Percentiles rank a stretch among this genome's conserved stretches.
These are phyloP conservation scores for Areca catechu DNA, from an alignment of 176 grass and related monocot genomes.

Conservation along the genomic window DNA sequence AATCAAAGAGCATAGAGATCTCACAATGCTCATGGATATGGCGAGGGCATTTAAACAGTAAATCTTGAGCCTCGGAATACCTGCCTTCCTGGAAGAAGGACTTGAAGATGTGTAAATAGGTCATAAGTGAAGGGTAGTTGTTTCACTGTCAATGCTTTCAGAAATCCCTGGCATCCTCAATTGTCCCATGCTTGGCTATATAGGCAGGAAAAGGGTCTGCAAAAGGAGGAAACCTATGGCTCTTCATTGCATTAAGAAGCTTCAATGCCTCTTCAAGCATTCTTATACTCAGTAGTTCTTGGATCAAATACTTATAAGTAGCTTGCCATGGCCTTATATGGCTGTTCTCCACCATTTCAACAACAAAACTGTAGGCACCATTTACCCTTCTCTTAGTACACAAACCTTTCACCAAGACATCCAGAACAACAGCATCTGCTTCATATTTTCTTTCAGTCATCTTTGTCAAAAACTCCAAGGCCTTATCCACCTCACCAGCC, in stretches of 20 bases:
- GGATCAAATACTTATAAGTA: conserved; percentile 57
- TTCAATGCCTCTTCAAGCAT: conserved; percentile 60
- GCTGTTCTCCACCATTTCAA: conserved; percentile 67
- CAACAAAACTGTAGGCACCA: conserved; percentile 42
- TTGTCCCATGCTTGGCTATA: conserved; percentile 58
- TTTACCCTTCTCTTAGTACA: conserved; percentile 31
- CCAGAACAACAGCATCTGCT: conserved; percentile 50
- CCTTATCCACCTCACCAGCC: conserved; percentile 46
- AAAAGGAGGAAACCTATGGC: conserved; percentile 49
- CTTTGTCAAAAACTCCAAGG: conserved; percentile 49
- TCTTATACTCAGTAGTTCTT: conserved; percentile 42
- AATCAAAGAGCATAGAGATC: conserved; percentile 52
- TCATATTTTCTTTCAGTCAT: conserved; percentile 58
- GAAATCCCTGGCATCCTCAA: conserved; percentile 65
- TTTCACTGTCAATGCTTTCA: conserved; percentile 52
- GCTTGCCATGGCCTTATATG: conserved; percentile 41
- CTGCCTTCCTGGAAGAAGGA: conserved; percentile 68
- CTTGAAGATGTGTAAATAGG: conserved; percentile 58
- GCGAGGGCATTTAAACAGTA: conserved; percentile 64
- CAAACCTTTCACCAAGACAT: conserved; percentile 63
- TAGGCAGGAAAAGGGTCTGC: conserved; percentile 51
- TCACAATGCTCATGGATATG: conserved; percentile 61
- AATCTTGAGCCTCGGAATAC: conserved; percentile 68
- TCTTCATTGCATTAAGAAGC: conserved; percentile 64
- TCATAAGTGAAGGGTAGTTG: conserved; percentile 27